Evolutionary conservation across 2,329 filamentous ascomycete genomes (phyloP), one percentile per base, ranked within the genome.

Genomic region (Aspergillus sp.): DNA sequence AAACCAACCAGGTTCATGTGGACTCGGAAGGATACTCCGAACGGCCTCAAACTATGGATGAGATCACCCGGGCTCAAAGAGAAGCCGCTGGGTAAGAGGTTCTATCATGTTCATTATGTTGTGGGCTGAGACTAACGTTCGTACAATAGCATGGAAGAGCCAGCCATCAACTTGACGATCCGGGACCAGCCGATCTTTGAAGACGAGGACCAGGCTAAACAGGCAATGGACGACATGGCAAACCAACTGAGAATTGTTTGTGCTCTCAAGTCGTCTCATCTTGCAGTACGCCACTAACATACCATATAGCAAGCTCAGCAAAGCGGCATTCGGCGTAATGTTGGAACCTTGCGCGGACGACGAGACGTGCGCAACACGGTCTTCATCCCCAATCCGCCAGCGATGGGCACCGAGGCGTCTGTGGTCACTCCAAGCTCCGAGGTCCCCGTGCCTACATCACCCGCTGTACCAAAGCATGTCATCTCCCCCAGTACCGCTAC

Each of bases 301-400:
- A 45, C 16, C 24, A 32, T 51, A 32, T 53, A 74, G 66, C 75
- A 76, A 65, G 76, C 76, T 38, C 75, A 75, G 52, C 72, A 74
- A 35, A 69, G 73, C 35, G 74, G 73, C 8, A 84, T 90, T 17
- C 82, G 82, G 51, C 83, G 88, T 22, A 88, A 85, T 63, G 76
- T 82, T 13, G 87, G 89, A 43, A 96, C 91, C 13, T 78, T 95
- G 14, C 84, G 94, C 60, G 94, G 94, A 47, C 87, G 94, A 55
- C 83, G 94, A 66, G 93, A 97, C 68, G 90, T 95, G 57, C 84
- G 93, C 53, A 95, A 95, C 71, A 96, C 92, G 1, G 86, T 96
- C 50, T 93, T 94, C 65, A 80, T 92, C 57, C 87, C 89, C 38
- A 73, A 73, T 38, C 63, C 73, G 10, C 62, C 63, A 10, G 69